Base-by-base conservation (phyloP, 2,329 filamentous ascomycete genomes). In the Xylogone sp. region DNA sequence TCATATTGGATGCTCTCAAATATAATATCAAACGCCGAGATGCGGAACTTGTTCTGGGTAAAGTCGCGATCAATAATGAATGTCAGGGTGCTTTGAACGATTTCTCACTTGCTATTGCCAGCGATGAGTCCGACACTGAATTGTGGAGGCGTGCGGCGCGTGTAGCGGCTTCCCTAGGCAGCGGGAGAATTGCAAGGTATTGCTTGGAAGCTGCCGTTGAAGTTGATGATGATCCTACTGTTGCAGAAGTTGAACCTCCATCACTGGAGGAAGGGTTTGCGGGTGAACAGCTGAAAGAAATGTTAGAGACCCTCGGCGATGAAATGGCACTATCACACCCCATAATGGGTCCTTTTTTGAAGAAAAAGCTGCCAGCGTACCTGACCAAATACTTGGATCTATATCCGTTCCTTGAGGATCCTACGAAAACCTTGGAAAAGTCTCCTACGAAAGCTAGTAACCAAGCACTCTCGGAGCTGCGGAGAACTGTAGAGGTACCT, bases 1-100 rank as follows among this genome's bases (percentile, higher is more conserved):
- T 96, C 65, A 75, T 87, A 52, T 75, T 99, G n/a, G 93, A 99
- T 66, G 75, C 72, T 52, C 81, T 87, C 59, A 84, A 77, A 60
- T 72, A 81, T 68, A 76, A 71, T 43, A 57, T 78, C 18, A 59
- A 71, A 45, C 67, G 73, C 10, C 72, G 71, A 24, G 55, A 59
- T 2, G 53, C 61, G 9, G 54, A 59, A 3, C 59, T 66, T 7
- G 66, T 70, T 7, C 68, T 77, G 18, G 60, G 67, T 7, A 67
- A 71, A n/a, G 56, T 68, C 3, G 65, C 66, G 2, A 49, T 67
- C 1, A 55, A 60, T 34, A 55, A 62, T 13, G 62, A 67, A 70
- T 57, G 58, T 13, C 60, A 60, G 20, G 52, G 71, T 50, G 77
- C 83, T 0, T 66, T 86, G 4, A 69, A 78, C 52, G 77, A 82